Evolutionary conservation across 1,284 basidiomycete genomes (phyloP).

Genomic region (Schizophyllum amplum): DNA sequence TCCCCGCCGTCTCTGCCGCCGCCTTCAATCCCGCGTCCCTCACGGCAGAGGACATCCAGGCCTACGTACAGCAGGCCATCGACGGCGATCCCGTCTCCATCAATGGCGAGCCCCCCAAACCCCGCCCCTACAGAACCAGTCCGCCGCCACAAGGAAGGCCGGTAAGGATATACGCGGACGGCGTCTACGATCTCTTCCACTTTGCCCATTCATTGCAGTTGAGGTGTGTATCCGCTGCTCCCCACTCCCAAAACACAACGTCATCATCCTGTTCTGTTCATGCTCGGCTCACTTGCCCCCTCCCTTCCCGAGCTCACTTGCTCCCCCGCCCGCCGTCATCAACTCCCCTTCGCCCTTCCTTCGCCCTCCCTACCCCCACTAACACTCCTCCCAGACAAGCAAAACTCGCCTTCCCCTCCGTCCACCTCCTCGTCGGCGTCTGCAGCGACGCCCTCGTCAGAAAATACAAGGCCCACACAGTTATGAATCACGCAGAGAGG

Average conservation of each 20-base stretch:
- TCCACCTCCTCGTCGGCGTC: conserved; percentile 79
- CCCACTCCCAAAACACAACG: no score
- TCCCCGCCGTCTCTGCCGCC: conserved; percentile 29
- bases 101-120: neutral
- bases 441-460: conserved; percentile 69
- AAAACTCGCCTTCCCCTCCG: conserved; percentile 78
- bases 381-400: conserved; percentile 77
- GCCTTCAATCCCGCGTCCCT: conserved; percentile 60
- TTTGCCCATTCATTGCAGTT: conserved; percentile 23
- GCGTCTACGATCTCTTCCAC: conserved; percentile 83
- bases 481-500: conserved; percentile 65
- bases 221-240: no score
- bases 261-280: no score
- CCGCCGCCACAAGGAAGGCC: conserved; percentile 74
- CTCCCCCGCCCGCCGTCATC: conserved; percentile 20
- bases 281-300: no score
- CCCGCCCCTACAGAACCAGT: conserved; percentile 44
- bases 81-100: conserved; percentile 29
- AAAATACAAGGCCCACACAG: conserved; percentile 44
- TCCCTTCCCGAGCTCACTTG: conserved; percentile 15
- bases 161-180: conserved; percentile 92
- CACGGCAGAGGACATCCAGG: conserved; percentile 65
- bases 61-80: conserved; percentile 59
- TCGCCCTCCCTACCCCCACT: neutral
- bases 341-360: no score